phyloP scores from a whole-genome alignment of 1,284 basidiomycete species.

The Puccinia novopanici region DNA sequence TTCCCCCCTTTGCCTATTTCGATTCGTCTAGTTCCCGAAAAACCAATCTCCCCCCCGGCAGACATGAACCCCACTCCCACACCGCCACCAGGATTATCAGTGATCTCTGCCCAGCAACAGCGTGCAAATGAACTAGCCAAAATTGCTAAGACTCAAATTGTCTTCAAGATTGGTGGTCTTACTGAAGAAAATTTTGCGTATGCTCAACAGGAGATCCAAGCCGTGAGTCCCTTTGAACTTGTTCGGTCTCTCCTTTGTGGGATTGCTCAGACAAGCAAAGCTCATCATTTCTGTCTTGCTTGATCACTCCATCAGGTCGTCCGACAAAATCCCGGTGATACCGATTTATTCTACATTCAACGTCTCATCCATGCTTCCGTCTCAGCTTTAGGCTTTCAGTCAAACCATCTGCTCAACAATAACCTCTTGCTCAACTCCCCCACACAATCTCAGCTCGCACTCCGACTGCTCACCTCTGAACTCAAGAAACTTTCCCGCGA shows the following conservation, averaged over 20 bases:
- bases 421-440: slow-evolving; percentile 67
- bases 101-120: slow-evolving; percentile 44
- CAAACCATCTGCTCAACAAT: slow-evolving; percentile 64
- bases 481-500: slow-evolving; percentile 79
- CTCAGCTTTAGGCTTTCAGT: slow-evolving; percentile 64
- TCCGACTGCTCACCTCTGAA: slow-evolving; percentile 80
- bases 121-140: slow-evolving; percentile 47
- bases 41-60: not conserved
- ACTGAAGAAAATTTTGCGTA: slow-evolving; percentile 50
- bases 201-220: slow-evolving; percentile 50
- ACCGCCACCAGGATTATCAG: slow-evolving; percentile 33
- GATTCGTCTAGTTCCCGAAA: no score
- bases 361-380: slow-evolving; percentile 76
- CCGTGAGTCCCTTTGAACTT: slow-evolving; percentile 1
- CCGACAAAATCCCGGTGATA: slow-evolving; percentile 89
- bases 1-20: no score
- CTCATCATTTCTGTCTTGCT: not conserved
- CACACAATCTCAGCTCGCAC: slow-evolving; percentile 67
- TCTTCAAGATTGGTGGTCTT: slow-evolving; percentile 49
- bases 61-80: slow-evolving; percentile 35
- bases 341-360: slow-evolving; percentile 91
- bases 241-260: not conserved
- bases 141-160: slow-evolving; percentile 49
- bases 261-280: not conserved
- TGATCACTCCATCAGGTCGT: slow-evolving; percentile 68